A percentile compares a stretch with the other conserved stretches of the same genome.
Evolutionary conservation across 345 rosid genomes (phyloP).

Genomic region (Psidium friedrichsthalianum): DNA sequence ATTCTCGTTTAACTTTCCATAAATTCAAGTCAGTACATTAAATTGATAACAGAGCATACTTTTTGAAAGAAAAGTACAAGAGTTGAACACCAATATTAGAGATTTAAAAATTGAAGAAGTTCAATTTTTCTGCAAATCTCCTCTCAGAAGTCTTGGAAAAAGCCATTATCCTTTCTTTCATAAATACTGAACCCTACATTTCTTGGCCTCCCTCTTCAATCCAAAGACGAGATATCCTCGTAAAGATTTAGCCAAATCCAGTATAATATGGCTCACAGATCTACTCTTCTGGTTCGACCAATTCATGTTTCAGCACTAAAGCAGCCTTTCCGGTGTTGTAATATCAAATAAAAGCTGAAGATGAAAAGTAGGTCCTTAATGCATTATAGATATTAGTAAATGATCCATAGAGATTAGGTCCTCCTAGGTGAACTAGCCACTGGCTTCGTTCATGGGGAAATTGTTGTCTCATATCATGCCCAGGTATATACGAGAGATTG

Average conservation of each 20-base stretch:
- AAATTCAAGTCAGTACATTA: not conserved
- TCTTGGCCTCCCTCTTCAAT: not conserved
- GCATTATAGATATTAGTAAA: not conserved
- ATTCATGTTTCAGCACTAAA: not conserved
- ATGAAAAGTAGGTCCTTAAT: not conserved
- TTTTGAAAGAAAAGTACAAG: not conserved
- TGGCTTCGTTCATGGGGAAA: not conserved
- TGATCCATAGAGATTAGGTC: not conserved
- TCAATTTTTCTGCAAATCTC: not conserved
- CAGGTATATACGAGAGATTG: not conserved
- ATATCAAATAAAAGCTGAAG: not conserved
- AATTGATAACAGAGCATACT: not conserved
- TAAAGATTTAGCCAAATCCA: not conserved
- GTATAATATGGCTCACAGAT: not conserved
- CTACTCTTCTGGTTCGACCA: not conserved
- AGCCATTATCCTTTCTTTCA: not conserved
- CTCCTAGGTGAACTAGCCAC: not conserved
- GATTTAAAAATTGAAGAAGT: not conserved
- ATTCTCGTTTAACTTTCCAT: not conserved
- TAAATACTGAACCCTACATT: not conserved
- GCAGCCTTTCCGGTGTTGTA: not conserved
- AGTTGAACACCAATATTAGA: not conserved
- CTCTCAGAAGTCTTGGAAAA: not conserved
- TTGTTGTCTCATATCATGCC: not conserved
- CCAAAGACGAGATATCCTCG: not conserved